A percentile compares a stretch with the other conserved stretches of the same genome.
phyloP scores from a whole-genome alignment of 495 filamentous ascomycete genomes.

The Neurospora sublineolata region DNA sequence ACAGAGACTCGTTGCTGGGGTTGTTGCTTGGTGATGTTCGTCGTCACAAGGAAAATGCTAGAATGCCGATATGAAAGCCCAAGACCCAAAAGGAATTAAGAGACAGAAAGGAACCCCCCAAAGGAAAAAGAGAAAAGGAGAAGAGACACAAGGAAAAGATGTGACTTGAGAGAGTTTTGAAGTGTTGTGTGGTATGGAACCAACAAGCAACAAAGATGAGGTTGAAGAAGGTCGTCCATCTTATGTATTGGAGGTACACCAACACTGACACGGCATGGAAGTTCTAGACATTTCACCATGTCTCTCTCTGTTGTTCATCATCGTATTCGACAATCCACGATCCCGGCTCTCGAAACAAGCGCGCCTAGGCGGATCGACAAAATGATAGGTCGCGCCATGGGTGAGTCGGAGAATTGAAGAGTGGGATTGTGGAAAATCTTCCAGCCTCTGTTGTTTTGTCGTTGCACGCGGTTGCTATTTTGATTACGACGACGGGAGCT shows the following conservation, averaged over 20 bases:
- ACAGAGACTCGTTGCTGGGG: background rate
- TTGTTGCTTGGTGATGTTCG: background rate
- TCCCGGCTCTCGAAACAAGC: background rate
- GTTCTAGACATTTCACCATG: constrained; percentile 6
- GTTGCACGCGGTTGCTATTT: background rate
- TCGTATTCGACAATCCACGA: background rate
- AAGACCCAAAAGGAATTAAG: constrained; percentile 6
- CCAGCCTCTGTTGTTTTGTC: background rate
- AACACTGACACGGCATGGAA: background rate
- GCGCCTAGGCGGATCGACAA: background rate
- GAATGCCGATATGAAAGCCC: constrained; percentile 4
- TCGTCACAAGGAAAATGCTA: constrained; percentile 9
- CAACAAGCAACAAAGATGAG: background rate
- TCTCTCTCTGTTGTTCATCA: too few species aligned
- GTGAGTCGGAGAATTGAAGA: background rate
- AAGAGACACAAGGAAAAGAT: constrained; percentile 12
- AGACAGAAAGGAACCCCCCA: constrained; percentile 11
- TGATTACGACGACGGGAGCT: background rate
- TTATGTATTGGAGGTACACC: background rate
- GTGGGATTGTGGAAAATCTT: background rate
- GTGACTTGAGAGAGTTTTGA: constrained; percentile 5
- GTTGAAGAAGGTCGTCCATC: background rate
- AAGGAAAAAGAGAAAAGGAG: constrained; percentile 15
- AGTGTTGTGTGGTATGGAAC: background rate
- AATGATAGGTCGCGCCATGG: background rate